Base-by-base conservation (phyloP, 352 stramenopile species). In the Albugo laibachii region DNA sequence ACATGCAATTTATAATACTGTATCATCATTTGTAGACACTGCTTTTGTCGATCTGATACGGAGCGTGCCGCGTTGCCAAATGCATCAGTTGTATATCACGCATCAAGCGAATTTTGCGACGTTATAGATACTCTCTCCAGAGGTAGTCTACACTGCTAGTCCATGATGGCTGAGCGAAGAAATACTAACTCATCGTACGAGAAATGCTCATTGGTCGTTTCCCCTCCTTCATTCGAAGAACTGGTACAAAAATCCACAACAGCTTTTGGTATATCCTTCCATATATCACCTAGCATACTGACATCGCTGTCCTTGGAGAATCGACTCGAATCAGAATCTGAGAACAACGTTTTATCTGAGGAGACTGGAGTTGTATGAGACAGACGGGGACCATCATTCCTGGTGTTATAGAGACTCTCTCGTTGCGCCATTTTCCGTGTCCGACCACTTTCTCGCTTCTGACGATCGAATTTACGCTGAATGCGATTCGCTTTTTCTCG, bases 401-500 rank as follows among this genome's bases (percentile, higher is more conserved):
- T 31, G 8, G 3, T 8, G 24, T 3, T 31, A 8, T 3, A 10
- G 8, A 31, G 8, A 31, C 3, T 31, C 24, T 31, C 37, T 48
- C 52, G 20, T 36, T 20, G 18, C 27, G 48, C 48, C 11, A 48
- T 38, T 59, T 81, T 85, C 36, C 64, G 65, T 46, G 59, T 59
- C 48, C 75, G 74, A 24, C 69, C 65, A 13, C 75, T 65, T 41
- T 85, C 70, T 46, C 77, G 77, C 65, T 92, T 92, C 58, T 92
- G 75, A 42, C 78, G 73, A 53, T 92, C 75, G 49, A 88, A 87
- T 61, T 87, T 87, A 62, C 78, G 75, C 58, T 92, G 78, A 57
- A 85, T 92, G 61, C 82, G 70, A 64, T 92, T 92, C 57, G 78
- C 78, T 63, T 92, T 92, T 61, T 88, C 73, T 27, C 78, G 75